Evolutionary conservation across 2,329 filamentous ascomycete genomes (phyloP).

Genomic region (Cordyceps cicadae): DNA sequence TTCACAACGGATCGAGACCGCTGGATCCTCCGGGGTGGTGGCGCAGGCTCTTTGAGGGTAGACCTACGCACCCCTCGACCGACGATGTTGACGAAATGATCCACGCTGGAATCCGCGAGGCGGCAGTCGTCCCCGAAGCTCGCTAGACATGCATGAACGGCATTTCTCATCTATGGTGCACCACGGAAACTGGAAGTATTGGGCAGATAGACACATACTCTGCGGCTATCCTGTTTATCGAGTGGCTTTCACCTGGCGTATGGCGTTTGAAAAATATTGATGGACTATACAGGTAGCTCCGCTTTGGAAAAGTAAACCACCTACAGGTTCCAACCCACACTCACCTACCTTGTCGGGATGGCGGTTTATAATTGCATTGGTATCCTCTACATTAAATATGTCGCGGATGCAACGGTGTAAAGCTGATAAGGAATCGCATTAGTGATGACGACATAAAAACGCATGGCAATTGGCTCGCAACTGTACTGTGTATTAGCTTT

Average conservation of each 20-base stretch:
- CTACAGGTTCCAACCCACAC: neutral
- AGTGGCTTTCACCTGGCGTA: neutral
- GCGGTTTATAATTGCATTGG: neutral
- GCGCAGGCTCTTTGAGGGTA: slow-evolving; percentile 72
- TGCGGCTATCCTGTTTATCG: neutral
- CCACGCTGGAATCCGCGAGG: slow-evolving; percentile 4
- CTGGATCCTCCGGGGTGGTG: slow-evolving; percentile 88
- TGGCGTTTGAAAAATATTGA: neutral
- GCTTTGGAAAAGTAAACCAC: neutral
- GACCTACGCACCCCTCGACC: slow-evolving; percentile 37
- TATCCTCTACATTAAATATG: neutral
- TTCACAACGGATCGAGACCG: slow-evolving; percentile 76
- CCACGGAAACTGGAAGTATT: neutral
- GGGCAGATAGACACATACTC: neutral
- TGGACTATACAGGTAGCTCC: neutral
- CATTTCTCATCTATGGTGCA: slow-evolving; percentile 1
- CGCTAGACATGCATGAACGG: neutral
- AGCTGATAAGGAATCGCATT: neutral
- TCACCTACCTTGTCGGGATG: neutral
- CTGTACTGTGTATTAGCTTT: neutral
- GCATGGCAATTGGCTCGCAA: neutral
- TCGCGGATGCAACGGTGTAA: neutral
- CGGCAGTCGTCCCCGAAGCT: neutral
- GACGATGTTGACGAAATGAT: slow-evolving; percentile 24
- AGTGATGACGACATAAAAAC: neutral